phyloP scores from a whole-genome alignment of 2,329 filamentous ascomycete genomes.

The Niveomyces coronatus region DNA sequence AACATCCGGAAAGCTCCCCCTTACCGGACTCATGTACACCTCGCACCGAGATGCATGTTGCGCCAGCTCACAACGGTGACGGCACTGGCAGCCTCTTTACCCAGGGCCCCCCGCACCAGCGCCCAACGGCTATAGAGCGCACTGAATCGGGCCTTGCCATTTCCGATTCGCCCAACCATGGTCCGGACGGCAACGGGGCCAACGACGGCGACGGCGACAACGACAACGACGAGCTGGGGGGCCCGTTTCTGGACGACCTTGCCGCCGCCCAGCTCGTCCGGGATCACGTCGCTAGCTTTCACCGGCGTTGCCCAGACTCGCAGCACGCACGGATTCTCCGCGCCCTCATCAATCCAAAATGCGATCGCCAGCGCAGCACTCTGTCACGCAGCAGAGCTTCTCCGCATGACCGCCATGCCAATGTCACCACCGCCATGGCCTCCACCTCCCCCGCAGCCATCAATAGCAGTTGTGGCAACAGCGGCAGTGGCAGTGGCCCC shows the following conservation, averaged over 20 bases:
- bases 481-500: no score
- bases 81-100: constrained; percentile 11
- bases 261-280: constrained; percentile 39
- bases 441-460: no score
- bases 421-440: neutral
- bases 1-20: constrained; percentile 10
- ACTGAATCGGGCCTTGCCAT: constrained; percentile 41
- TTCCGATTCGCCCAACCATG: constrained; percentile 25
- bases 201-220: constrained; percentile 19
- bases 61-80: neutral
- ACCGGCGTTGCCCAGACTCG: constrained; percentile 36
- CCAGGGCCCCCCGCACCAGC: constrained; percentile 3
- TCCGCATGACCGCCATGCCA: neutral
- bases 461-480: no score
- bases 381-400: no score
- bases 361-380: neutral
- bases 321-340: constrained; percentile 48
- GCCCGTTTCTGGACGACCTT: constrained; percentile 30
- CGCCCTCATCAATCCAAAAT: constrained; percentile 41
- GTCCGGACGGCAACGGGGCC: no score
- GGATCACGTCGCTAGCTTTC: constrained; percentile 33
- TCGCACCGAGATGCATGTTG: neutral
- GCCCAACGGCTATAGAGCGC: constrained; percentile 30
- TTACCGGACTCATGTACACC: neutral
- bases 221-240: constrained; percentile 14